These are phyloP conservation scores for Saccharomyces kudriavzevii DNA, from an alignment of 805 yeast genomes.

Conservation along the genomic window DNA sequence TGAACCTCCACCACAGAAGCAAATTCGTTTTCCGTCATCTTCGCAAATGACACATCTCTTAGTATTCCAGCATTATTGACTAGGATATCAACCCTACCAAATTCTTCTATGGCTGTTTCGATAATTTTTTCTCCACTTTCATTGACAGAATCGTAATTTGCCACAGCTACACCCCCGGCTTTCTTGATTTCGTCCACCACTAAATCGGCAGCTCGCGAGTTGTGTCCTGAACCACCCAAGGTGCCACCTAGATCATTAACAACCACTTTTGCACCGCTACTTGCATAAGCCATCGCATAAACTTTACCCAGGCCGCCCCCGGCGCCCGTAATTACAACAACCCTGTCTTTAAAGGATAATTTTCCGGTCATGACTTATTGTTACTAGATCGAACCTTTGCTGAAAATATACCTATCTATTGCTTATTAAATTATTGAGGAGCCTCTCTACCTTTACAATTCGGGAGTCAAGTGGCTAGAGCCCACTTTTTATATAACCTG, in stretches of 20 bases:
- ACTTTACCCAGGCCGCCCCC: constrained; percentile 94
- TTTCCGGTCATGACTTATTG: constrained; percentile 2
- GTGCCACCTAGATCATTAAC: constrained; percentile 92
- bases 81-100: constrained; percentile 81
- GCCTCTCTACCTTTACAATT: neutral
- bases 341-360: constrained; percentile 65
- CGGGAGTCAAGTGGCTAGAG: neutral
- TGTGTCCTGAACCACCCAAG: constrained; percentile 62
- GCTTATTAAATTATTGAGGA: neutral
- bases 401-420: neutral
- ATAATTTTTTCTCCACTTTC: constrained; percentile 77
- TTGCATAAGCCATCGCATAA: constrained; percentile 80
- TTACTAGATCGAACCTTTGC: neutral
- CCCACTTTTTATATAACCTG: neutral
- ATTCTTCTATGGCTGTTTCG: constrained; percentile 74
- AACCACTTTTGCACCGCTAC: constrained; percentile 89
- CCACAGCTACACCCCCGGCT: constrained; percentile 80
- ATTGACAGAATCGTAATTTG: constrained; percentile 85
- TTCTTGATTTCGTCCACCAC: constrained; percentile 77
- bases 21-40: constrained; percentile 77
- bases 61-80: constrained; percentile 94
- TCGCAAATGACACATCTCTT: constrained; percentile 79
- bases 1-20: constrained; percentile 77
- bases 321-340: constrained; percentile 91
- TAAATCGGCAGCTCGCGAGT: constrained; percentile 70